Percentiles rank a stretch among this genome's conserved stretches.
phyloP scores from a whole-genome alignment of 768 basidiomycete genomes.

The Xerocomellus intermedius region DNA sequence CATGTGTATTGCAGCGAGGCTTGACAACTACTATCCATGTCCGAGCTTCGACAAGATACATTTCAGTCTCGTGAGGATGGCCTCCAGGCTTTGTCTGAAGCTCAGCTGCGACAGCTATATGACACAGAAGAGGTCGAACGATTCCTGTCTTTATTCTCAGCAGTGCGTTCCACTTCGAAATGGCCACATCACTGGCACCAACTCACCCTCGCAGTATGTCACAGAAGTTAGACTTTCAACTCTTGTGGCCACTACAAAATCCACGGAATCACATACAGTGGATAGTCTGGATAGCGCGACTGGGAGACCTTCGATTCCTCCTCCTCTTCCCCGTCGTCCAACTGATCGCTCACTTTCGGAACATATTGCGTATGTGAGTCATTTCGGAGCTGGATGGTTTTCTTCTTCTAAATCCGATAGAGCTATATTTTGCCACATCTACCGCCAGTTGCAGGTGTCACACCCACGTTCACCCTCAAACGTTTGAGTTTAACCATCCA shows the following conservation, averaged over 20 bases:
- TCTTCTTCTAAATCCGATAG: conserved; percentile 24
- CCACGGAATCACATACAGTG: conserved; percentile 9
- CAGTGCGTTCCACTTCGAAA: conserved; percentile 39
- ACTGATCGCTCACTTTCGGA: conserved; percentile 27
- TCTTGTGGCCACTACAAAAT: conserved; percentile 23
- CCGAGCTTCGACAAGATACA: conserved; percentile 5
- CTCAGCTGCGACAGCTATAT: conserved; percentile 54
- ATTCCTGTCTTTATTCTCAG: conserved; percentile 59
- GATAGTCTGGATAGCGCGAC: background rate
- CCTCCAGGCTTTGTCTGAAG: conserved; percentile 42
- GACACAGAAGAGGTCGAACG: conserved; percentile 64
- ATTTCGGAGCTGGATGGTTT: conserved; percentile 4
- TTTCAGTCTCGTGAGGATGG: background rate
- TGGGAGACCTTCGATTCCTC: background rate
- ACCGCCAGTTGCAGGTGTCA: conserved; percentile 38
- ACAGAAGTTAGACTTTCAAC: conserved; percentile 49
- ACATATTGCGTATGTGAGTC: conserved; percentile 25
- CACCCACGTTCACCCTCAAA: conserved; percentile 52
- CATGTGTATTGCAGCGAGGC: background rate
- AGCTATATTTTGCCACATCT: conserved; percentile 47
- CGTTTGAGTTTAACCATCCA: conserved; percentile 51
- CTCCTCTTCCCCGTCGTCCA: conserved; percentile 5
- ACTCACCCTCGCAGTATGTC: conserved; percentile 45
- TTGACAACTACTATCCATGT: conserved; percentile 3
- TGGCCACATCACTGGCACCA: background rate